These are phyloP conservation scores for Magnolia kwangsiensis DNA, from an alignment of 164 flowering plant species.

Conservation along the genomic window DNA sequence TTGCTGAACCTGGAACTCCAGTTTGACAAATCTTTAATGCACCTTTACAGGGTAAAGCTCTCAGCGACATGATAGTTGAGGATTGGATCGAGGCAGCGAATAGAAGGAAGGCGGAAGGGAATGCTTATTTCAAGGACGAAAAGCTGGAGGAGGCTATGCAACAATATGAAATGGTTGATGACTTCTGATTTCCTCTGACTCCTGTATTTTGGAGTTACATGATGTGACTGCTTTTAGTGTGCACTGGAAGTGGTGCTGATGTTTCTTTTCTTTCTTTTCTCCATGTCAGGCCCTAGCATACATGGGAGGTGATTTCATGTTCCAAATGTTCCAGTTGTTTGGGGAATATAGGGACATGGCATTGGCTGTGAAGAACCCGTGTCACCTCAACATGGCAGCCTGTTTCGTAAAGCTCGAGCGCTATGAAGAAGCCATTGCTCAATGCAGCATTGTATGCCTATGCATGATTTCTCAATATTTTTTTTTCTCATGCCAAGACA, in stretches of 20 bases:
- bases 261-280: neutral
- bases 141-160: conserved; percentile 97
- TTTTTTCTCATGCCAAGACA: neutral
- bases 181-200: conserved; percentile 15
- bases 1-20: neutral
- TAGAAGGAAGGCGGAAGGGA: conserved; percentile 89
- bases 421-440: conserved; percentile 81
- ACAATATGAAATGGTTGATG: conserved; percentile 93
- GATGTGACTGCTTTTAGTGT: neutral
- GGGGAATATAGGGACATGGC: conserved; percentile 95
- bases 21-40: neutral
- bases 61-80: conserved; percentile 93
- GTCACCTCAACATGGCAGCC: conserved; percentile 95
- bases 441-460: conserved; percentile 77
- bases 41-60: conserved; percentile 73
- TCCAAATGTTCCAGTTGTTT: conserved; percentile 85
- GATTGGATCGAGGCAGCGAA: conserved; percentile 94
- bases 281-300: conserved; percentile 83
- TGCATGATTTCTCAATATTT: neutral
- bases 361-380: conserved; percentile 92
- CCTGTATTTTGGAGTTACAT: neutral
- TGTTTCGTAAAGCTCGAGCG: conserved; percentile 87
- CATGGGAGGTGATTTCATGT: conserved; percentile 98
- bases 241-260: neutral
- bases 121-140: conserved; percentile 76